phyloP scores from a whole-genome alignment of 1,284 basidiomycete genomes.

The Vanrija sp. region DNA sequence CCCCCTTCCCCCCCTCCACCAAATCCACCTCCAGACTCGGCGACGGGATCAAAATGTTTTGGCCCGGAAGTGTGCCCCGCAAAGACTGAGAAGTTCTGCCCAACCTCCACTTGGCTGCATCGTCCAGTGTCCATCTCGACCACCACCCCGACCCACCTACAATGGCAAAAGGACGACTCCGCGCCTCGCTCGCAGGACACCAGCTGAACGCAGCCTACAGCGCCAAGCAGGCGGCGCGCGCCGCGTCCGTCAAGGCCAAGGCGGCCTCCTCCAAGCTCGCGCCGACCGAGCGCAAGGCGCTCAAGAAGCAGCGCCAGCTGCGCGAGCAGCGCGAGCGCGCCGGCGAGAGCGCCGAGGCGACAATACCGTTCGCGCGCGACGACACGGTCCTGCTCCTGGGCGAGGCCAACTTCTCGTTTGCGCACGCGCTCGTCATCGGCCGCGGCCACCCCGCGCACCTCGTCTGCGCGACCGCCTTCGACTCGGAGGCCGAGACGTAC shows the following conservation, averaged over 20 bases:
- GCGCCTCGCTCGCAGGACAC: too few relatives aligned
- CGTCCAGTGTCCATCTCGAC: too few relatives aligned
- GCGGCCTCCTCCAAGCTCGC: not conserved
- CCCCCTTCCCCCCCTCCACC: too few relatives aligned
- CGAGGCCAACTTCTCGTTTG: conserved; percentile 94
- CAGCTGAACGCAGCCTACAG: too few relatives aligned
- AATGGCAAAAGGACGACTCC: too few relatives aligned
- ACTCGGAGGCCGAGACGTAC: conserved; percentile 70
- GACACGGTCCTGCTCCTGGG: conserved; percentile 84
- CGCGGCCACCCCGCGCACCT: conserved; percentile 62
- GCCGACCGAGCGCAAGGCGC: not conserved
- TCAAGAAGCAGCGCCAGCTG: conserved; percentile 21
- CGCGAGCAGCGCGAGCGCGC: conserved; percentile 12
- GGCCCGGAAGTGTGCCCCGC: too few relatives aligned
- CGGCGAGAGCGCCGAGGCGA: conserved; percentile 11
- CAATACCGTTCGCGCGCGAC: conserved; percentile 65
- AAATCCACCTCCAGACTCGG: too few relatives aligned
- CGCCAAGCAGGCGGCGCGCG: not conserved
- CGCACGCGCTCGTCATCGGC: conserved; percentile 63
- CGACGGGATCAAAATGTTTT: too few relatives aligned
- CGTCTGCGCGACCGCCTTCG: conserved; percentile 82
- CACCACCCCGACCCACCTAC: too few relatives aligned
- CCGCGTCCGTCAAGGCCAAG: conserved; percentile 1
- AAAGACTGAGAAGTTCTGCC: too few relatives aligned
- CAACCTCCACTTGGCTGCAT: too few relatives aligned